Evolutionary conservation across 2,329 filamentous ascomycete species (phyloP), one percentile per base, ranked within the genome.

Genomic region (Aspergillus texensis): DNA sequence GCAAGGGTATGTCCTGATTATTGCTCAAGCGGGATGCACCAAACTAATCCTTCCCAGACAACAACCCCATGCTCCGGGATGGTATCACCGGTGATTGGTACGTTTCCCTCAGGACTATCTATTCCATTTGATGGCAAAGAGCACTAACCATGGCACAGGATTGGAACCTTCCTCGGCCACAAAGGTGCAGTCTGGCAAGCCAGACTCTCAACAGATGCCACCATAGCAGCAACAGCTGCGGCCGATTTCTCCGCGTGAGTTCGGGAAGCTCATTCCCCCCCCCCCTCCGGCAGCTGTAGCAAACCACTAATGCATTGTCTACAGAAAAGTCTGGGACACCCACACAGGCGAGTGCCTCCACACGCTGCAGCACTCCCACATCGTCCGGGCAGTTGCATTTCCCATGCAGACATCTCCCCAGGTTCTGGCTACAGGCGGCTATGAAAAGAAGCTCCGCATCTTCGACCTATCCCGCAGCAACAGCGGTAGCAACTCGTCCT

Each of bases 171-270:
- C 77, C 90, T 99, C 72, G 95, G 95, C 46, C 95, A 99, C 83
- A 98, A 99, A 81, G 95, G 95, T 67, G 95, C 95, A 43, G 94
- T 98, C 64, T 99, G 95, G 93, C 94, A 97, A 81, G 92, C 94
- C 60, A 88, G 94, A 71, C 85, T 99, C 41, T 97, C 93, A 59
- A 89, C 92, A 24, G 93, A 98, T 80, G 92, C 93, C 48, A 89
- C 88, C 30, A 89, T 93, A 55, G 94, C 95, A 62, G 95, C 94
- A 11, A 98, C 96, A 39, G 95, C 92, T 54, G 96, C 94, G 57
- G 95, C 95, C 57, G 95, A 99, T 78, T 99, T 99, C 78, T 95
- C 93, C 62, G 93, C 93, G 91, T 94, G 84, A 74, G 89, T 81
- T 57, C 36, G 34, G 32, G 6, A 55, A 55, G 30, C 52, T 16